phyloP scores from a whole-genome alignment of 202 grass and related monocot genomes.

The Hordeum pubiflorum region DNA sequence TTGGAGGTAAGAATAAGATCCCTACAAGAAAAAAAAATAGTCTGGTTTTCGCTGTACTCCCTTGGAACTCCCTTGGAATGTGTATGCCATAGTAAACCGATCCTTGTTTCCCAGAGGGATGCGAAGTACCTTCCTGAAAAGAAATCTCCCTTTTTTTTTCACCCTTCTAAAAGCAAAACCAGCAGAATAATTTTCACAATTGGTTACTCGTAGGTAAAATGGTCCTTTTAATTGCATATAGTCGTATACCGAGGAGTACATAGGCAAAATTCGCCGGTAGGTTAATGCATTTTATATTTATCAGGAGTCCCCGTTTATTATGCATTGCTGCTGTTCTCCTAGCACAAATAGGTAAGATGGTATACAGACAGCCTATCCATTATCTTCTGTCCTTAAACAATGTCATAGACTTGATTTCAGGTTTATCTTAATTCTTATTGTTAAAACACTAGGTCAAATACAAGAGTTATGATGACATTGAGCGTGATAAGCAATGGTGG shows the following conservation, averaged over 20 bases:
- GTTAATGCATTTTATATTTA: background rate
- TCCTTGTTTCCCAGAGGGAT: background rate
- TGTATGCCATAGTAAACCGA: background rate
- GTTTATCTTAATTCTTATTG: constrained; percentile 28
- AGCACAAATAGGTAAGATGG: constrained; percentile 12
- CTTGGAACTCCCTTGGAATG: background rate
- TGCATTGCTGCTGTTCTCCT: background rate
- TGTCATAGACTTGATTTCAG: constrained; percentile 6
- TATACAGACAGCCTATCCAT: constrained; percentile 5
- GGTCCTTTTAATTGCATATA: background rate
- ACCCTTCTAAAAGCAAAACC: constrained; percentile 7
- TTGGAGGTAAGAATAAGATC: constrained; percentile 54
- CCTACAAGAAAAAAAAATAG: background rate
- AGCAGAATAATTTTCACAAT: constrained; percentile 4
- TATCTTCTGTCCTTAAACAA: constrained; percentile 3
- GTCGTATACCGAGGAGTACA: background rate
- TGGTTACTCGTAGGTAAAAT: background rate
- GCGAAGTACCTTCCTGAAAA: background rate
- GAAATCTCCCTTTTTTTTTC: background rate
- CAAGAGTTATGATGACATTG: constrained; percentile 82
- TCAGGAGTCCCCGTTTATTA: background rate
- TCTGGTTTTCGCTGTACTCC: background rate
- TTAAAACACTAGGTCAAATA: constrained; percentile 55
- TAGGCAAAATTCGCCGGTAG: background rate
- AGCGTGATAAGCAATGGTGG: constrained; percentile 83